Percentiles rank a stretch among this genome's conserved stretches.
These are phyloP conservation scores for Phlyctochytrium arcticum DNA, from an alignment of 192 early-diverging fungal genomes.

Conservation along the genomic window DNA sequence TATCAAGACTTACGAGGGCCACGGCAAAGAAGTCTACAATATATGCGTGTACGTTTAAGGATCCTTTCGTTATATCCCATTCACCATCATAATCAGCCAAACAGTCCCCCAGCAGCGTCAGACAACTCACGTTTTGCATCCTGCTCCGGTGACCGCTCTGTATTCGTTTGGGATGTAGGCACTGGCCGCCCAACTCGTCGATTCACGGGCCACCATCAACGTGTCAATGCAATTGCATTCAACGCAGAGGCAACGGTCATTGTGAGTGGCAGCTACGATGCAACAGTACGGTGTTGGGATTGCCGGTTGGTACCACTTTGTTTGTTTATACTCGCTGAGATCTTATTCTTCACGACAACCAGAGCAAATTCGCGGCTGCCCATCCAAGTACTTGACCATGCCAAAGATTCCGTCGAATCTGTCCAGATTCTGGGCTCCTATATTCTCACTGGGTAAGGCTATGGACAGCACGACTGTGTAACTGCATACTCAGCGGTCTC, in stretches of 20 bases:
- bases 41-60: slow-evolving; percentile 55
- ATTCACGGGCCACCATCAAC: slow-evolving; percentile 75
- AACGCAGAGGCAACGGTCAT: slow-evolving; percentile 73
- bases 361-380: slow-evolving; percentile 42
- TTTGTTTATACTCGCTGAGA: background rate
- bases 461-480: background rate
- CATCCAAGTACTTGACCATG: slow-evolving; percentile 78
- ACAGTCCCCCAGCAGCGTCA: slow-evolving; percentile 12
- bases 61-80: slow-evolving; percentile 6
- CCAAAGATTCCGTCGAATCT: slow-evolving; percentile 82
- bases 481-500: background rate
- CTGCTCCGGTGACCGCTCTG: slow-evolving; percentile 74
- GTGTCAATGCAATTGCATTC: slow-evolving; percentile 81
- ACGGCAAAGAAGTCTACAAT: slow-evolving; percentile 79
- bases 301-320: slow-evolving; percentile 46
- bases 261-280: slow-evolving; percentile 76
- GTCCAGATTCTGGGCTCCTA: slow-evolving; percentile 66
- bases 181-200: slow-evolving; percentile 67
- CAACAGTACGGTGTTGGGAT: slow-evolving; percentile 77
- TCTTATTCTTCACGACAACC: background rate
- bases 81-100: background rate
- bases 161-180: slow-evolving; percentile 84
- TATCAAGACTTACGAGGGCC: slow-evolving; percentile 77
- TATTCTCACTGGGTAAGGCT: slow-evolving; percentile 66
- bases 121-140: slow-evolving; percentile 65